A percentile compares a stretch with the other conserved stretches of the same genome.
Evolutionary conservation across 768 basidiomycete genomes (phyloP).

Genomic region (Leccinum barrowsii): DNA sequence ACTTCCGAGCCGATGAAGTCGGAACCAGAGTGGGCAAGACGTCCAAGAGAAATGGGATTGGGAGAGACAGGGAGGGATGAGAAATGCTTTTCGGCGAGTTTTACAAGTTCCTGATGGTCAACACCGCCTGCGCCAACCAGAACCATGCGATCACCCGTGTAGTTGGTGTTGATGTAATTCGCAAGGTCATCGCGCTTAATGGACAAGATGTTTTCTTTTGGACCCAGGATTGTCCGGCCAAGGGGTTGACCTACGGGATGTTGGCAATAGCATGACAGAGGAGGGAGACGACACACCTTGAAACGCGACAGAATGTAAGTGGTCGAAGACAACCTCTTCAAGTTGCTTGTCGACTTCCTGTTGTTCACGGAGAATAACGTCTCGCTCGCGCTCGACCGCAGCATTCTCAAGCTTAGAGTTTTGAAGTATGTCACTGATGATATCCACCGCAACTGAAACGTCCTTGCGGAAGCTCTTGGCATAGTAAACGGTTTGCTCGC

Average conservation of each 20-base stretch:
- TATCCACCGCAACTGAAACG: slow-evolving; percentile 85
- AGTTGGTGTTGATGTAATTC: slow-evolving; percentile 95
- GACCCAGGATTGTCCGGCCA: slow-evolving; percentile 95
- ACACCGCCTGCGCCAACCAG: slow-evolving; percentile 96
- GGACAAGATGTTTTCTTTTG: slow-evolving; percentile 92
- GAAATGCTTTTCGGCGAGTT: slow-evolving; percentile 94
- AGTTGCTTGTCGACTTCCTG: slow-evolving; percentile 99
- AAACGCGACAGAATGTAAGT: slow-evolving; percentile 95
- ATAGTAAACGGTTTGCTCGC: slow-evolving; percentile 99
- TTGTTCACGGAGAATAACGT: slow-evolving; percentile 95
- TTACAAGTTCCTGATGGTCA: slow-evolving; percentile 87
- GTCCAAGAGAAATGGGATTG: slow-evolving; percentile 86
- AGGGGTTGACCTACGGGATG: slow-evolving; percentile 75
- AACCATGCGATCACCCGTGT: slow-evolving; percentile 98
- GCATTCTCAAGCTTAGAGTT: slow-evolving; percentile 87
- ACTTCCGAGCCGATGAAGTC: slow-evolving; percentile 93
- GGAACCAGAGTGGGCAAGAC: slow-evolving; percentile 71
- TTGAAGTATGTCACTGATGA: slow-evolving; percentile 97
- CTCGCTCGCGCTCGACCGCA: slow-evolving; percentile 93
- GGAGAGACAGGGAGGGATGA: slow-evolving; percentile 81
- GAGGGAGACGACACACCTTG: slow-evolving; percentile 53
- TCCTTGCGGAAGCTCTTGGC: slow-evolving; percentile 98
- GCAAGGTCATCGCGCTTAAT: slow-evolving; percentile 88
- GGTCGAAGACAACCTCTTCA: slow-evolving; percentile 98
- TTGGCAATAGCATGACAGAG: slow-evolving; percentile 7